Evolutionary conservation across 345 rosid species (phyloP), one percentile per base, ranked within the genome.

Genomic region (Camelina laxa): DNA sequence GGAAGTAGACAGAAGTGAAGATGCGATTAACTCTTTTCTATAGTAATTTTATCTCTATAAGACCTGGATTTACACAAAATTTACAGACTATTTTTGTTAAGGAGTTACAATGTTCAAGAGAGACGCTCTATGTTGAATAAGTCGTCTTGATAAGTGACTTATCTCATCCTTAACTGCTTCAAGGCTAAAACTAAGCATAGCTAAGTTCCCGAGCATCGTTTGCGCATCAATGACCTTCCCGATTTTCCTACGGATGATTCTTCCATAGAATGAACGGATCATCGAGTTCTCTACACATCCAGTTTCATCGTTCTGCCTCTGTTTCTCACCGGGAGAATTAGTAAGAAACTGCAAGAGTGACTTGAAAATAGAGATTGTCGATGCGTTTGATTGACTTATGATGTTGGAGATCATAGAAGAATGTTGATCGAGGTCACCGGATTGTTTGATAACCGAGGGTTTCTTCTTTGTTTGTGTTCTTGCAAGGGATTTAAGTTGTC

Each of bases 281-380:
- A 58, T 24, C 53, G 80, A 54, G 64, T 73, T 61, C 78, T 81
- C 57, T 61, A 85, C 13, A 77, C 61, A 13, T 31, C 58, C 72
- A 27, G 73, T 0, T 77, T 66, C 70, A 24, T 38, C 69, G 4
- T 6, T 57, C 0, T 83, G 75, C 51, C 65, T 64, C 17, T 54
- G 56, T 55, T 54, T 55, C 21, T 47, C 67, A 42, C 39, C 16
- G 10, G 14, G 53, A 75, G 73, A 62, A 22, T 22, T 22, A 9
- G 82, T 75, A 21, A 89, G 66, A 57, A 86, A 87, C 35, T 80
- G 47, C 62, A 91, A 21, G 33, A 88, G 78, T 3, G 86, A 85
- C 58, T 65, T 75, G 15, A 91, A 62, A 48, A 79, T 65, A 1
- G 82, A 81, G 50, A 80, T 33, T 0, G 86, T 58, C 0, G 82